phyloP scores from a whole-genome alignment of 352 stramenopile genomes.

The Globisporangium spinosum region DNA sequence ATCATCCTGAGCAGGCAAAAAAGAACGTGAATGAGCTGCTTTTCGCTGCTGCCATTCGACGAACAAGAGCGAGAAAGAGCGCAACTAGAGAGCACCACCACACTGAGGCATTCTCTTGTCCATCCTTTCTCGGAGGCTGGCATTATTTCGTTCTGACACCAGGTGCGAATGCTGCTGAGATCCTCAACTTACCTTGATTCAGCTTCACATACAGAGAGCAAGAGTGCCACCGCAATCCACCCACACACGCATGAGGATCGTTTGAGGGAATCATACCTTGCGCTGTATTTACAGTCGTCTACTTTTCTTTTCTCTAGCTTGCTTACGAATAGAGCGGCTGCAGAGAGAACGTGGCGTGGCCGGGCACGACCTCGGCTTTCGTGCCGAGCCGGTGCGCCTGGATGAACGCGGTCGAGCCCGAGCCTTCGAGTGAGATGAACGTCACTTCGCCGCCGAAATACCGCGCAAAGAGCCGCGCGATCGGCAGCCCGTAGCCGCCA shows the following conservation, averaged over 20 bases:
- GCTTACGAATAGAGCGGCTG: slow-evolving; percentile 16
- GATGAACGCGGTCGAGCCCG: slow-evolving; percentile 92
- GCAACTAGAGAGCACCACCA: background rate
- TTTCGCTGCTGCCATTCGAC: background rate
- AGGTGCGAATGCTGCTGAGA: background rate
- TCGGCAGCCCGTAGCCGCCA: slow-evolving; percentile 94
- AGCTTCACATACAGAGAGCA: background rate
- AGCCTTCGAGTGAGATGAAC: slow-evolving; percentile 98
- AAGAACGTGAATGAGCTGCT: background rate
- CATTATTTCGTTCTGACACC: background rate
- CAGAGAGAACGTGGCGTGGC: slow-evolving; percentile 35
- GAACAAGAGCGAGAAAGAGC: background rate
- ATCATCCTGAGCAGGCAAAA: background rate
- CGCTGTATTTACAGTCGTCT: background rate
- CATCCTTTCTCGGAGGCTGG: background rate
- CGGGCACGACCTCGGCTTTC: slow-evolving; percentile 70
- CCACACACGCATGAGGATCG: background rate
- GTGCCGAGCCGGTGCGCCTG: slow-evolving; percentile 74
- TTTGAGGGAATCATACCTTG: background rate
- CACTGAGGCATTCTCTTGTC: background rate
- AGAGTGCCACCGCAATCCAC: background rate
- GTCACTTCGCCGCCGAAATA: slow-evolving; percentile 99
- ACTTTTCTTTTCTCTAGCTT: background rate
- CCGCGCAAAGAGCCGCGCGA: slow-evolving; percentile 90
- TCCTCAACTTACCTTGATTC: background rate